Evolutionary conservation across 257 asterid genomes (phyloP), one percentile per base, ranked within the genome.

Genomic region (Solanum medicagineum): DNA sequence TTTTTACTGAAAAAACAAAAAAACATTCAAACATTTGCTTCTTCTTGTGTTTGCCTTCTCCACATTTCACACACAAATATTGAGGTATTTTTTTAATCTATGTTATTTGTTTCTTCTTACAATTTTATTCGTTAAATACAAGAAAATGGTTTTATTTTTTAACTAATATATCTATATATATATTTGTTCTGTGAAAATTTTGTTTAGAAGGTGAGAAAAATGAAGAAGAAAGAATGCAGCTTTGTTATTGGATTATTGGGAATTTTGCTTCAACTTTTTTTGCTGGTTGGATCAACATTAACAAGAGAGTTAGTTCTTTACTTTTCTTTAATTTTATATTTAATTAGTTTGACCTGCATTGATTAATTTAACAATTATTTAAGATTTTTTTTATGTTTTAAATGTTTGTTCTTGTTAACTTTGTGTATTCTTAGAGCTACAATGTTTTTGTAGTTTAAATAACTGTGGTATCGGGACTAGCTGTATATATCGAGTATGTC

Each of bases 271-370:
- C 94, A 87, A 29, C 53, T 85, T 2, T 59, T 87, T 71, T 60
- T 91, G 85, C 80, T 90, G 56, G 32, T 85, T n/a, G 87, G 89
- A 69, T 92, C 88, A 86, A 80, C 89, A 36, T 84, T 80, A 81
- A 89, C 82, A 90, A 87, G 84, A 47, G 89, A 90, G 93, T 92
- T 88, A 87, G 90, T 56, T 85, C 84, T 71, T 20, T 12, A 59
- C 56, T 55, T 32, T 47, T n/a, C 40, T 49, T 69, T 69, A 2
- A 4, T 10, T 75, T 47, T 47, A 47, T 70, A 16, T 2, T 54
- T 8, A 8, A 4, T 77, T 12, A 20, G 40, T 26, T 47, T 49
- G 42, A 14, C 81, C n/a, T 49, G 45, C 81, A 47, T 75, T 47
- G 36, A 63, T 63, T 70, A 73, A 49, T 75, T n/a, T 4, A 49